A percentile compares a stretch with the other conserved stretches of the same genome.
Conservation (phyloP, 352 stramenopile species). For the Globisporangium takayamanum region DNA sequence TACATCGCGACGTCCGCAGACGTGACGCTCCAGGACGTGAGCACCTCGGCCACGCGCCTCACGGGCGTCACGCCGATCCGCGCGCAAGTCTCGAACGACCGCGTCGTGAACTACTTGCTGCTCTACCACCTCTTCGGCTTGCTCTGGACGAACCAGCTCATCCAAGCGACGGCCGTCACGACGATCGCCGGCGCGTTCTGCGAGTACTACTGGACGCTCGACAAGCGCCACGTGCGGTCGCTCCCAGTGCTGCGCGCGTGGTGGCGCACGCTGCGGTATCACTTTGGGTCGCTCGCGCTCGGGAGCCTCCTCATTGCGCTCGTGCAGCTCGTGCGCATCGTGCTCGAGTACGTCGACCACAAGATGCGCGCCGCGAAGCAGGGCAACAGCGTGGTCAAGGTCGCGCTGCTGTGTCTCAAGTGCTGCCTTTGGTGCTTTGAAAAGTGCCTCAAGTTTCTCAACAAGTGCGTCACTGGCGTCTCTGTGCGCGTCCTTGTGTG, state of each 20-base stretch:
- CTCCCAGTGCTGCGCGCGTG: slow-evolving; percentile 50
- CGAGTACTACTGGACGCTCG: slow-evolving; percentile 85
- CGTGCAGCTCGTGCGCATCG: slow-evolving; percentile 66
- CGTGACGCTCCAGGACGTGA: slow-evolving; percentile 43
- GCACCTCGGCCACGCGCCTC: slow-evolving; percentile 17
- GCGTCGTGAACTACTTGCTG: slow-evolving; percentile 71
- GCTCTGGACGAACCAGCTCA: slow-evolving; percentile 86
- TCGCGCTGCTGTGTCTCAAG: slow-evolving; percentile 85
- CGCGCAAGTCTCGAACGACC: slow-evolving; percentile 43
- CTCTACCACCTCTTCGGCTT: slow-evolving; percentile 82
- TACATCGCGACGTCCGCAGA: slow-evolving; percentile 72
- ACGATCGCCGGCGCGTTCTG: slow-evolving; percentile 77
- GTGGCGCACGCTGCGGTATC: slow-evolving; percentile 65
- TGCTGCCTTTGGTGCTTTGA: slow-evolving; percentile 87
- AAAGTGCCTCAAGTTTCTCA: slow-evolving; percentile 88
- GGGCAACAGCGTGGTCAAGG: slow-evolving; percentile 53
- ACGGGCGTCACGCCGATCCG: slow-evolving; percentile 21
- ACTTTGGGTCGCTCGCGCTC: slow-evolving; percentile 85
- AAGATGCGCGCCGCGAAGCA: slow-evolving; percentile 61
- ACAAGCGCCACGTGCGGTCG: slow-evolving; percentile 51
- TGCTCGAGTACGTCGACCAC: slow-evolving; percentile 79
- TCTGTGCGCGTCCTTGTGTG: too few relatives aligned
- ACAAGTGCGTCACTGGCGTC: slow-evolving; percentile 30
- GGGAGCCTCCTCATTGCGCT: slow-evolving; percentile 84
- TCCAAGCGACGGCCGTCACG: slow-evolving; percentile 67